phyloP scores from a whole-genome alignment of 805 yeast species.

The Huiozyma naganishii region DNA sequence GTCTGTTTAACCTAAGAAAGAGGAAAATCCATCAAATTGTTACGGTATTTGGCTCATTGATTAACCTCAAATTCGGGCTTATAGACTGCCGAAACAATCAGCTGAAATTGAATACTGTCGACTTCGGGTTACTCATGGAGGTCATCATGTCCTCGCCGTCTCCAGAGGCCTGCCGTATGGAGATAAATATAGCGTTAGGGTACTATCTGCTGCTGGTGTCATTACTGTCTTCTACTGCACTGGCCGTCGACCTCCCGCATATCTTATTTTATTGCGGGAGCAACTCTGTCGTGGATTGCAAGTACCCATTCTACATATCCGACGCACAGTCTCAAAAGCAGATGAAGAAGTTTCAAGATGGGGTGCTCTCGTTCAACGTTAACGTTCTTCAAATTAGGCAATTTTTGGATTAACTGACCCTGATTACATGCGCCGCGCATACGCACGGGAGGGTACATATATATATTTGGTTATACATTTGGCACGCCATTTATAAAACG shows the following conservation, averaged over 20 bases:
- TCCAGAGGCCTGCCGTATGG: not conserved
- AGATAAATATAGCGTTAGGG: constrained; percentile 18
- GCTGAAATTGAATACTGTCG: not conserved
- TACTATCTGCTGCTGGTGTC: constrained; percentile 18
- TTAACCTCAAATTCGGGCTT: not conserved
- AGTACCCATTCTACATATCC: constrained; percentile 15
- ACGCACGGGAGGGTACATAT: too few relatives aligned
- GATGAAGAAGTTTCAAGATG: constrained; percentile 8
- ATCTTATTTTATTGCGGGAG: constrained; percentile 19
- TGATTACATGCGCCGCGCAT: too few relatives aligned
- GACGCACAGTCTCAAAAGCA: constrained; percentile 9
- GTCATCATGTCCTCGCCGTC: constrained; percentile 6
- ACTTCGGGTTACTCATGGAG: constrained; percentile 1
- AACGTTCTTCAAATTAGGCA: constrained; percentile 20
- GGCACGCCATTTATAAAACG: not conserved
- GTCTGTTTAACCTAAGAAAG: constrained; percentile 7
- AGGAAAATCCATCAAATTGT: constrained; percentile 15
- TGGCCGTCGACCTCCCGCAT: constrained; percentile 16
- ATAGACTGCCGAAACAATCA: not conserved
- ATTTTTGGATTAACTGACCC: constrained; percentile 9
- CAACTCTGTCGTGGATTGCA: constrained; percentile 15
- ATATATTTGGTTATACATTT: not conserved
- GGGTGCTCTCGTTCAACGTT: constrained; percentile 14
- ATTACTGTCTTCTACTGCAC: constrained; percentile 12
- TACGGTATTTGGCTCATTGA: constrained; percentile 2